Conservation (phyloP, 2,329 filamentous ascomycete species). For the Ophiostoma australiae region DNA sequence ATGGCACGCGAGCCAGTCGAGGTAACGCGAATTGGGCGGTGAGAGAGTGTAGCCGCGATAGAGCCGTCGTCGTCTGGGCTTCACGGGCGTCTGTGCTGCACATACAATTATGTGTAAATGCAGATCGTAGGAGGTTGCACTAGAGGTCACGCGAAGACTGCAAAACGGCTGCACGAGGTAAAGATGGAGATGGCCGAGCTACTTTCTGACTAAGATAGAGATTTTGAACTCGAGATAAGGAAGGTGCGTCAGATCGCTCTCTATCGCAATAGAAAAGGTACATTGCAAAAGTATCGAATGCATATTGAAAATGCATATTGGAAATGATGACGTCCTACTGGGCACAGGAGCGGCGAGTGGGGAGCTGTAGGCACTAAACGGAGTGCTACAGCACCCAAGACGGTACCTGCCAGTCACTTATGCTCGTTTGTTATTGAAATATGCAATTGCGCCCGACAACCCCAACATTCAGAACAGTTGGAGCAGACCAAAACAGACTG, state of each 20-base stretch:
- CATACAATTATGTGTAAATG: neutral
- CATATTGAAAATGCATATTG: neutral
- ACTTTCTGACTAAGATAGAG: neutral
- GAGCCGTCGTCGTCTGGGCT: neutral
- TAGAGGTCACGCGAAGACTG: neutral
- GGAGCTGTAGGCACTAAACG: slow-evolving; percentile 15
- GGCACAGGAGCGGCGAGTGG: slow-evolving; percentile 15
- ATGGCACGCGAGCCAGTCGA: neutral
- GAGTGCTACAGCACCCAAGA: neutral
- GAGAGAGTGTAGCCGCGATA: neutral
- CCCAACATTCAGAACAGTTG: neutral
- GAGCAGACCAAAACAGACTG: neutral
- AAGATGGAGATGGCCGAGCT: neutral
- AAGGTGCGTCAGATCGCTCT: slow-evolving; percentile 3
- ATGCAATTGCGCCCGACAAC: neutral
- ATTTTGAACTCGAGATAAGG: slow-evolving; percentile 16
- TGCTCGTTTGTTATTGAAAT: neutral
- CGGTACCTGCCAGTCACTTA: neutral
- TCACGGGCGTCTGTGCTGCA: neutral
- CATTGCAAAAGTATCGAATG: neutral
- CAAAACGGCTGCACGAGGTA: neutral
- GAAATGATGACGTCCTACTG: slow-evolving; percentile 24
- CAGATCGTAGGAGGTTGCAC: slow-evolving; percentile 7
- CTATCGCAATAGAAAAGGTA: slow-evolving; percentile 1
- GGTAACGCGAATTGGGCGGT: neutral